Base-by-base conservation (phyloP, 139 green algal species). In the Micractinium sp. region DNA sequence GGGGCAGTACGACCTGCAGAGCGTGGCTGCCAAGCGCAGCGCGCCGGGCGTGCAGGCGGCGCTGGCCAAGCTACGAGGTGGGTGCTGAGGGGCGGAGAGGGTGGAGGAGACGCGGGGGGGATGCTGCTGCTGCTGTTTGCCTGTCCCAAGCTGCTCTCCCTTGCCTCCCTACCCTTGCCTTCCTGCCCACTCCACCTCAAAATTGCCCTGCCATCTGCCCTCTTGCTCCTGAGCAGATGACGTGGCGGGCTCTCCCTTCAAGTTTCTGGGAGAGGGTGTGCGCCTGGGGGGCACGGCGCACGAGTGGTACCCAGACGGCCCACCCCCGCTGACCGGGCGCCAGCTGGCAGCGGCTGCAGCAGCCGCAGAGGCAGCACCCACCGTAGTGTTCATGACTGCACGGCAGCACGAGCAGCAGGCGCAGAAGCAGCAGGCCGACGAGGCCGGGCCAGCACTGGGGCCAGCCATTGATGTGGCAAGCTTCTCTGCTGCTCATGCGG, bases 301-400 rank as follows among this genome's bases (percentile, higher is more conserved):
- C n/a, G 77, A 81, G 5, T 91, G 89, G 89, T 75, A 87, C 56
- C 86, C 86, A 7, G 88, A 91, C 1, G 82, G 82, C 1, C 13
- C 71, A 23, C 61, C 73, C 29, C 56, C 22, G 56, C 82, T 29
- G 53, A 22, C 16, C 0, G 14, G 60, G 27, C 53, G 83, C 83
- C 38, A 39, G 25, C 38, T 69, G 29, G 61, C 29, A 27, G 67
- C 67, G 39, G 77, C 77, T 5, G 47, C 41, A 18, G 41, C 41
- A 67, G 78, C 74, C 0, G 67, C 38, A 18, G 25, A 29, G 66
- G 9, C 81, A 76, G 13, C 39, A 14, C 66, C 36, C 7, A 27
- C 67, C 4, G 25, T 66, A 0, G 71, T 38, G 38, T 87, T 87
- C 39, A 38, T 79, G n/a, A 87, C 83, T 16, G 83, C 83, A 0